Percentiles rank a stretch among this genome's conserved stretches.
These are phyloP conservation scores for Ascochyta rabiei DNA, from an alignment of 2,329 filamentous ascomycete genomes.

Conservation along the genomic window DNA sequence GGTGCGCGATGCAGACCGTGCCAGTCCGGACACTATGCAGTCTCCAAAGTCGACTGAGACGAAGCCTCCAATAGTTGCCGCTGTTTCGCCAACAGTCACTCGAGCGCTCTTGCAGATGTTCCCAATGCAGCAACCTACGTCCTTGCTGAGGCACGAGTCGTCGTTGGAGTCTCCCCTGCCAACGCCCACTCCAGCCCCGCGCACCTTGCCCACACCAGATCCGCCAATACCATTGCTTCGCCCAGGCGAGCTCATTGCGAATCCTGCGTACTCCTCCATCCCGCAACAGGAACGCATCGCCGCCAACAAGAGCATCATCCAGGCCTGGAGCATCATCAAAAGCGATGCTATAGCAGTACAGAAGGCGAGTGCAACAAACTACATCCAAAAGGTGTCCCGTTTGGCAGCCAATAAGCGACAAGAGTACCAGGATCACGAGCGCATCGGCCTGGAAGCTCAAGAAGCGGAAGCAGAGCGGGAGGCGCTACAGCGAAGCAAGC, in stretches of 20 bases:
- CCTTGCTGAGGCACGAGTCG: background rate
- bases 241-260: background rate
- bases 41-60: background rate
- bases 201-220: background rate
- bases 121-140: background rate
- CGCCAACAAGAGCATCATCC: background rate
- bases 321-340: conserved; percentile 1
- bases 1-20: background rate
- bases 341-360: background rate
- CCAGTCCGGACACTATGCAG: background rate
- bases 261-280: conserved; percentile 1
- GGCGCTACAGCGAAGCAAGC: background rate
- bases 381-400: background rate
- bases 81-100: background rate
- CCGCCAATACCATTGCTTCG: background rate
- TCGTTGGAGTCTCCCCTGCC: background rate
- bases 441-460: background rate
- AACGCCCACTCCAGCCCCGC: conserved; percentile 2
- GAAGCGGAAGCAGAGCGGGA: background rate
- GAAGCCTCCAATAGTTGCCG: too few relatives aligned
- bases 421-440: background rate
- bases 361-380: background rate
- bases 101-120: background rate
- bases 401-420: background rate
- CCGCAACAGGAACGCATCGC: background rate